Conservation (phyloP, 352 stramenopile species). For the Pythium plurisporium region DNA sequence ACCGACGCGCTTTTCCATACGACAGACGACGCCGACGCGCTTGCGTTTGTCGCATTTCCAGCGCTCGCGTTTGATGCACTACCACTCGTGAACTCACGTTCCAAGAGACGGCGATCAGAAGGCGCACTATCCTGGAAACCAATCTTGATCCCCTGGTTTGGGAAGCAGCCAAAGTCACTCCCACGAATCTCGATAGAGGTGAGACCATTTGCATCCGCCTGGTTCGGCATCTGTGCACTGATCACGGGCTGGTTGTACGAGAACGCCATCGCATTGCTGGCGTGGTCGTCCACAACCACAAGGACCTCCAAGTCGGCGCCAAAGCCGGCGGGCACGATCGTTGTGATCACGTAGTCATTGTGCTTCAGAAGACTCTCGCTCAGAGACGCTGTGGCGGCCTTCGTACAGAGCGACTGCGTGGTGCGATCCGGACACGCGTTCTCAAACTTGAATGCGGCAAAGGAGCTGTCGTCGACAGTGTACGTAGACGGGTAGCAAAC, state of each 20-base stretch:
- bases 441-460: conserved; percentile 28
- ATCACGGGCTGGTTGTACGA: conserved; percentile 62
- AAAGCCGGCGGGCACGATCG: conserved; percentile 43
- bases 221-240: conserved; percentile 55
- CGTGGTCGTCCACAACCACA: conserved; percentile 46
- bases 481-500: conserved; percentile 56
- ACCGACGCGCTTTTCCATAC: conserved; percentile 46
- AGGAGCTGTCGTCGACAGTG: conserved; percentile 3
- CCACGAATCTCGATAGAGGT: conserved; percentile 58
- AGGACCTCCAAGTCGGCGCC: conserved; percentile 33
- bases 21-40: conserved; percentile 21
- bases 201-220: conserved; percentile 55
- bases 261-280: conserved; percentile 45
- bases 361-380: conserved; percentile 36
- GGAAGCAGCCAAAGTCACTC: conserved; percentile 63
- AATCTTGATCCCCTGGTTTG: conserved; percentile 51
- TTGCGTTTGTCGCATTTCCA: not conserved
- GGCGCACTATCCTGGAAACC: conserved; percentile 28
- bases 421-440: conserved; percentile 27
- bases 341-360: conserved; percentile 46
- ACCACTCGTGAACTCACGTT: not conserved
- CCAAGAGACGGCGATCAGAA: not conserved
- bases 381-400: not conserved
- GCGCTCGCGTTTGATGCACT: too few relatives aligned
- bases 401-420: conserved; percentile 31